Percentiles rank a stretch among this genome's conserved stretches.
Evolutionary conservation across 2,329 filamentous ascomycete species (phyloP).

Genomic region (Xylaria sp.): DNA sequence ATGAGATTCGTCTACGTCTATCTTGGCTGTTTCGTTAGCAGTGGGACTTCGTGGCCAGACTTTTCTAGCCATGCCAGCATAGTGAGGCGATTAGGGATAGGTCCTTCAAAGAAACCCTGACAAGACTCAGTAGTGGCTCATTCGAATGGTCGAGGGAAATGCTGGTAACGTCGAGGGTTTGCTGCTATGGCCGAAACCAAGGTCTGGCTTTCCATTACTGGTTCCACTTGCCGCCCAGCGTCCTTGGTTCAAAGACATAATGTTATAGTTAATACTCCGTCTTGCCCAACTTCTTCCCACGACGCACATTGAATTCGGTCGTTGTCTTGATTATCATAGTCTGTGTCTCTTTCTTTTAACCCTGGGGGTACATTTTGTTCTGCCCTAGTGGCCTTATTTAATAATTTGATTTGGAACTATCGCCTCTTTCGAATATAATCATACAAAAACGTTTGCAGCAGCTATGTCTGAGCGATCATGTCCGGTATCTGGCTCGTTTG

Average conservation of each 20-base stretch:
- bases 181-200: slow-evolving; percentile 19
- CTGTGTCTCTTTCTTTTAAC: slow-evolving; percentile 10
- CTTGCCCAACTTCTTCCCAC: neutral
- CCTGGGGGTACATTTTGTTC: neutral
- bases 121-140: neutral
- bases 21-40: slow-evolving; percentile 25
- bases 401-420: neutral
- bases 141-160: neutral
- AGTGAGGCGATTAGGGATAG: neutral
- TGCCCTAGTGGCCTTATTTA: slow-evolving; percentile 21
- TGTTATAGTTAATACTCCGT: slow-evolving; percentile 7
- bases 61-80: slow-evolving; percentile 6
- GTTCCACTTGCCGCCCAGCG: neutral
- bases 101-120: slow-evolving; percentile 8
- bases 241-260: neutral
- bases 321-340: neutral
- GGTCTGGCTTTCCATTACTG: slow-evolving; percentile 7
- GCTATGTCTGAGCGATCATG: slow-evolving; percentile 27
- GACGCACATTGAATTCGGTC: neutral
- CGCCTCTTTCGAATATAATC: neutral
- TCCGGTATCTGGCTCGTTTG: slow-evolving; percentile 17
- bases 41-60: slow-evolving; percentile 5
- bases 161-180: slow-evolving; percentile 9
- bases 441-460: neutral
- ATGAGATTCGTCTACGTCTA: slow-evolving; percentile 1